Conservation (phyloP, 352 stramenopile species). For the Pythium pyrilobum region DNA sequence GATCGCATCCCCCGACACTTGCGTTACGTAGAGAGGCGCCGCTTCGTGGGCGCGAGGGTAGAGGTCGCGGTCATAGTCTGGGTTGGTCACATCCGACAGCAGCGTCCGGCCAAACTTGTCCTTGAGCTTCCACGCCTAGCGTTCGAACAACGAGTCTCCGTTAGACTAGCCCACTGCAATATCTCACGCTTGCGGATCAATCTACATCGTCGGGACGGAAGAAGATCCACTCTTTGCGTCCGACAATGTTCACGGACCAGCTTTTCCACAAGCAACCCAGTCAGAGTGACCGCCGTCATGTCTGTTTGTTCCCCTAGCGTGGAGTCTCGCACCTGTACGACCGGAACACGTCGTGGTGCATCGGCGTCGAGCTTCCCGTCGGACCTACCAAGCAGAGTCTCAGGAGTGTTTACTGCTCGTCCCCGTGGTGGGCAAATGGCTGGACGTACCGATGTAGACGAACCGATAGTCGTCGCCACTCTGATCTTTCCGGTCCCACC, state of each 20-base stretch:
- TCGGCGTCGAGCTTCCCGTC: constrained; percentile 78
- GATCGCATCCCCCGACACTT: constrained; percentile 79
- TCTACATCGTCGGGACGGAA: constrained; percentile 74
- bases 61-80: constrained; percentile 37
- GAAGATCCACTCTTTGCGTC: constrained; percentile 93
- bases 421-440: background rate
- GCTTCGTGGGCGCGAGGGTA: constrained; percentile 54
- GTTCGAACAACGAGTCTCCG: background rate
- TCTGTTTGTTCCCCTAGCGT: too few species aligned
- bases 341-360: constrained; percentile 96
- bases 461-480: constrained; percentile 92
- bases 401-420: background rate
- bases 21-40: constrained; percentile 39
- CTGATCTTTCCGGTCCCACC: constrained; percentile 66
- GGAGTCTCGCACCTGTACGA: constrained; percentile 85
- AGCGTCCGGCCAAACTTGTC: constrained; percentile 57
- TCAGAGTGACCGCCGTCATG: too few species aligned
- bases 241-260: constrained; percentile 96
- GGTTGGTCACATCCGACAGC: constrained; percentile 41
- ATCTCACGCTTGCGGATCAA: background rate
- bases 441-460: constrained; percentile 88
- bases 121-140: constrained; percentile 69
- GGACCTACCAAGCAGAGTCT: constrained; percentile 61
- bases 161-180: background rate
- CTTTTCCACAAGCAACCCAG: too few species aligned